Base-by-base conservation (phyloP, 2,329 filamentous ascomycete species). In the Colletotrichum sp. region DNA sequence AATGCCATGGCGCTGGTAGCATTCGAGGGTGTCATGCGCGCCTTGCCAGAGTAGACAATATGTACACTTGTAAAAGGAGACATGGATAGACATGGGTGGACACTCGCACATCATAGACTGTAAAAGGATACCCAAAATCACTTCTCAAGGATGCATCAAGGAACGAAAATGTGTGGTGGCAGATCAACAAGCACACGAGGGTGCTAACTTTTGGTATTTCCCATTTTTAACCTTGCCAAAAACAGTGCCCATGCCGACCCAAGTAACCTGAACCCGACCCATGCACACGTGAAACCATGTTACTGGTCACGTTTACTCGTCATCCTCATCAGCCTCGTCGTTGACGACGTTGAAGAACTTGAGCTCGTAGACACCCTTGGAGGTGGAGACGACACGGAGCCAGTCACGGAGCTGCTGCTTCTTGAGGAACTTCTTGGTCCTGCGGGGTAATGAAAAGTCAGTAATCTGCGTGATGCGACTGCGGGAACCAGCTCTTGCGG, bases 381-480 rank as follows among this genome's bases (percentile, higher is more conserved):
- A 96, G 87, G 96, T 99, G 83, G 96, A 98, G 85, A 99, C 97
- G 83, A 99, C 96, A 85, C 97, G 96, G 86, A 99, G 95, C 97
- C 97, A 99, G 92, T 99, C 97, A 91, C 97, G 95, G 87, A 99
- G 95, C 93, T 99, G 96, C 92, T 98, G 95, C 95, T 99, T 99
- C 96, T 99, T 99, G 89, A 99, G 94, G 94, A 98, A 99, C 93
- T 99, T 99, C 95, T 99, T 99, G 88, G 97, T 99, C 87, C 95
- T 98, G 81, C 65, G 77, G 26, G 13, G 52, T 26, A 18, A 21
- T 5, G 24, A 30, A 3, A n/a, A 4, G 71, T 78, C 32, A 78
- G 76, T 16, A 4, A 64, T 39, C 36, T 48, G n/a, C 18, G 4
- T 8, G 26, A 8, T 16, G 10, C 15, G 6, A 28, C 5, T 48